phyloP scores from a whole-genome alignment of 139 green algal species.

The Ettlia oleoabundans region DNA sequence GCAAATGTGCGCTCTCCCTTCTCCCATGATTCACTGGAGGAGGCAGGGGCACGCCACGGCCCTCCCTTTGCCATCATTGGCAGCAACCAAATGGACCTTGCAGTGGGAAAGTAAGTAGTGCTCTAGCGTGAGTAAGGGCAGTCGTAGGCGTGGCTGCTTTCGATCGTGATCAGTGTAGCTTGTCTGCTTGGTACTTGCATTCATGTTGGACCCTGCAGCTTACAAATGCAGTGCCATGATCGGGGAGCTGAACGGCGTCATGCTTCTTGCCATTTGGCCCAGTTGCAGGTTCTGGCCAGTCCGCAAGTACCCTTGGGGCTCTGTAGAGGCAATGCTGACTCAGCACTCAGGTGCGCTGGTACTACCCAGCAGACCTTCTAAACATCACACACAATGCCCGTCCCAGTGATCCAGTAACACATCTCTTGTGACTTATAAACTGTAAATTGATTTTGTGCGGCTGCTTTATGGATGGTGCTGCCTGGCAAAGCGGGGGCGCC shows the following conservation, averaged over 20 bases:
- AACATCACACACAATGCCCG: too few species aligned
- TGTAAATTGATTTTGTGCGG: too few species aligned
- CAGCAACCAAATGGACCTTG: slow-evolving; percentile 48
- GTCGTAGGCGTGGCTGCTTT: not conserved
- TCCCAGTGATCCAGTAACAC: too few species aligned
- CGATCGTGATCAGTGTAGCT: too few species aligned
- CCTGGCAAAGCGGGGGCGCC: too few species aligned
- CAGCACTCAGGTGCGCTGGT: slow-evolving; percentile 27
- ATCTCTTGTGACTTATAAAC: too few species aligned
- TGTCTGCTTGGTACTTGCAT: too few species aligned
- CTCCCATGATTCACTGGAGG: slow-evolving; percentile 40
- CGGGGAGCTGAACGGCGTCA: not conserved
- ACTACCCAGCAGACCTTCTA: too few species aligned
- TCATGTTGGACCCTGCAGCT: too few species aligned
- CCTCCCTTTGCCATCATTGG: slow-evolving; percentile 59
- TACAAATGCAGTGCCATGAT: too few species aligned
- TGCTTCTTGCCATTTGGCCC: not conserved
- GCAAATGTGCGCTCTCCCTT: slow-evolving; percentile 42
- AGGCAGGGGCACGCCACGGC: slow-evolving; percentile 43
- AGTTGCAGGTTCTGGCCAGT: slow-evolving; percentile 62
- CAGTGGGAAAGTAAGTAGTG: slow-evolving; percentile 43
- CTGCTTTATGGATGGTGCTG: too few species aligned
- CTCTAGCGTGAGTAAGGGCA: too few species aligned
- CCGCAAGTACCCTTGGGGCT: slow-evolving; percentile 60
- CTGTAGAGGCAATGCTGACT: slow-evolving; percentile 52